Base-by-base conservation (phyloP, 179 eudicot genomes). In the Corrigiola litoralis region DNA sequence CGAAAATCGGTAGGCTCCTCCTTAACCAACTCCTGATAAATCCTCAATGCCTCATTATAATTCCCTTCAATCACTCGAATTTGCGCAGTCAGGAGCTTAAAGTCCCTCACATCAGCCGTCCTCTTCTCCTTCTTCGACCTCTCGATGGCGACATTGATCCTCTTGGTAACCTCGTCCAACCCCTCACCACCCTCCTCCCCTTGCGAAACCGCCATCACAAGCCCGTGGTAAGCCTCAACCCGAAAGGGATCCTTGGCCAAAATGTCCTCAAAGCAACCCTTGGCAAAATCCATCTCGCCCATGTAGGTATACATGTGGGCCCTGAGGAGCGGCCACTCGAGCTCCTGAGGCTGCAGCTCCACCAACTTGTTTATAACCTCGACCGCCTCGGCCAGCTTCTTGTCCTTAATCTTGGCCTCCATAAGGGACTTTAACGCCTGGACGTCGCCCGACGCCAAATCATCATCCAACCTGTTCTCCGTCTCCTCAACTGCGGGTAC, bases 1-100 rank as follows among this genome's bases (percentile, higher is more conserved):
- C 96, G 70, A 60, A 87, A 92, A 70, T 92, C 98, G 37, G 89
- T 77, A 0, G 90, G 95, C 63, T 90, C 98, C 28, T 92, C 96
- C 60, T 84, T 87, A 48, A 77, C 88, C 27, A 92, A 67, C 38
- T 81, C 95, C 74, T 87, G 68, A 81, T 92, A 92, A 36, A 90
- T 67, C 79, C 71, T 83, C 87, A 92, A 85, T 27, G 96, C 95
- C 18, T 81, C 96, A 34, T 59, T 40, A 55, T 84, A 90, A 29
- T 81, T 74, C 58, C 92, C 85, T 64, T 84, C 78, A 14, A 92
- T 80, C 2, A 92, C 98, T 41, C 80, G 69, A 77, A 92, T 70
- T 53, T 92, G 98, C 0, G 95, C 98, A 18, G 82, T 54, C 81
- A 92, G 70, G 20, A 92, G 86, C 87, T 77, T 84, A 53, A 90